Base-by-base conservation (phyloP, 768 basidiomycete genomes). In the Cystobasidium tubakii region DNA sequence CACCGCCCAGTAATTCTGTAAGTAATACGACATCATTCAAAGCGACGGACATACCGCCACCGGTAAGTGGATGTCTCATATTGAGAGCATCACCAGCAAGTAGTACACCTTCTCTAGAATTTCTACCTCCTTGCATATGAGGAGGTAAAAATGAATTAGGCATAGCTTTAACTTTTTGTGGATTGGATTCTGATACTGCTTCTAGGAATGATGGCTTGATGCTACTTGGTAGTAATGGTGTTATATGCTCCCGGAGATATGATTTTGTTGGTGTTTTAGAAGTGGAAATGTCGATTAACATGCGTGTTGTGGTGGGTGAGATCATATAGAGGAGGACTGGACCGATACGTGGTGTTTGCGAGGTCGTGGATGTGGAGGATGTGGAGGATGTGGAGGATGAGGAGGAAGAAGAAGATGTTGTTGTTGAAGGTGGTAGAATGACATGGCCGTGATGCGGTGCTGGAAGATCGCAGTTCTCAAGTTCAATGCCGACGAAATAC, bases 1-100 rank as follows among this genome's bases (percentile, higher is more conserved):
- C n/a, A 15, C 78, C 60, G 82, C 29, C 83, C 0, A 96, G 83
- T 73, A 91, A 82, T 19, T 86, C 75, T 0, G 39, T 87, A 82
- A 98, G 84, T 36, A 90, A 76, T 17, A 92, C 88, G 3, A 90
- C 89, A 77, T 98, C 96, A 79, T 87, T 85, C 60, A 98, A 83
- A 1, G 92, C 93, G 44, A 97, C 95, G 0, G 93, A 94, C 96
- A 99, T 99, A 4, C 96, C 96, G 13, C 93, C 83, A 4, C 96
- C 96, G 0, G 96, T 99, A 25, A 99, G 85, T 1, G 96, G 96
- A 81, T 99, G 96, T 0, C 96, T 90, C 94, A 98, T 98, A 80
- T 98, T 99, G 89, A 92, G 95, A 1, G 95, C 88, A 80, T 98
- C 96, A 0, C 96, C 96, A 39, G 96, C 84, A 75, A 98, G 87